Evolutionary conservation across 176 grass and related monocot genomes (phyloP).

Genomic region (Pontederia paniculata): DNA sequence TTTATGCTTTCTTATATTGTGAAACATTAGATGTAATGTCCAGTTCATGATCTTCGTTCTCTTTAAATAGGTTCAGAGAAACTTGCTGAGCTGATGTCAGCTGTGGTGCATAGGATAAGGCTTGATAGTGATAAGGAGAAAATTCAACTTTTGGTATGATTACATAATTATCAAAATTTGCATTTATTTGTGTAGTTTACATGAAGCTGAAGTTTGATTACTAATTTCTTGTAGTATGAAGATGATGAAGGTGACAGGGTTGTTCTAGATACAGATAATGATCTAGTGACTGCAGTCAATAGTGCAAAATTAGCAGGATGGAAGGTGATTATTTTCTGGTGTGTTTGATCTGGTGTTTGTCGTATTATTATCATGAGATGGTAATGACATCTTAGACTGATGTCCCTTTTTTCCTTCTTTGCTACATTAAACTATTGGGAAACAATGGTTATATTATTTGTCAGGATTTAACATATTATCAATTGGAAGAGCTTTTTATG

Average conservation of each 20-base stretch:
- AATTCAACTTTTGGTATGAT: constrained; percentile 76
- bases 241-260: constrained; percentile 93
- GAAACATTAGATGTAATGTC: not conserved
- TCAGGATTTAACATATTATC: not conserved
- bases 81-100: constrained; percentile 52
- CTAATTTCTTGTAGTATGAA: constrained; percentile 49
- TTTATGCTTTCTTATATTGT: not conserved
- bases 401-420: not conserved
- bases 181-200: too few relatives aligned
- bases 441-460: too few relatives aligned
- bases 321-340: constrained; percentile 39
- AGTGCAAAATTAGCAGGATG: constrained; percentile 67
- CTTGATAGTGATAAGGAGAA: constrained; percentile 35
- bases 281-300: constrained; percentile 60
- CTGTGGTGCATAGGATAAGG: constrained; percentile 52
- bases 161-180: too few relatives aligned
- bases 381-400: not conserved
- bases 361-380: not conserved
- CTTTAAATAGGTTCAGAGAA: constrained; percentile 42
- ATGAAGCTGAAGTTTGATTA: too few relatives aligned
- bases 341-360: not conserved
- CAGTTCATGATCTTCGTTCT: constrained; percentile 6
- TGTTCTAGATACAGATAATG: constrained; percentile 57
- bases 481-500: not conserved
- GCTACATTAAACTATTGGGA: too few relatives aligned